Conservation (phyloP, 176 grass and related monocot species). For the Oryza brachyantha region DNA sequence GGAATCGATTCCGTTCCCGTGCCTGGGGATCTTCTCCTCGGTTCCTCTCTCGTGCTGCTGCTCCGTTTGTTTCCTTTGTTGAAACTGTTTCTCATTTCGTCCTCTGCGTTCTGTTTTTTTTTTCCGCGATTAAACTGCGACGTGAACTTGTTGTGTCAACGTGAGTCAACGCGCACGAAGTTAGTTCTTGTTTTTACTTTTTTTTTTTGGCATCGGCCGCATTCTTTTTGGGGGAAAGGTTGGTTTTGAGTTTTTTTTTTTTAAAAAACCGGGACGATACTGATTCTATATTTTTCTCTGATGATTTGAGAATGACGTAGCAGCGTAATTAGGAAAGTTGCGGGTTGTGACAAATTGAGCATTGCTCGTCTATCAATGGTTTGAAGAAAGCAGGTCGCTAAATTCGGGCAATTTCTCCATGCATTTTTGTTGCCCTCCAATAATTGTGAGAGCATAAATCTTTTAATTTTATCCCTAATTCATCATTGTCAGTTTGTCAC, state of each 20-base stretch:
- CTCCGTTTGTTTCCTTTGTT: too few species aligned
- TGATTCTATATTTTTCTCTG: too few species aligned
- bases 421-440: background rate
- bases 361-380: background rate
- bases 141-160: background rate
- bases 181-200: too few species aligned
- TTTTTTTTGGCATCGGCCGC: background rate
- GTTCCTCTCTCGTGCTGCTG: background rate
- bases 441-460: background rate
- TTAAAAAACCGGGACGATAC: too few species aligned
- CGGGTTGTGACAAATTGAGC: too few species aligned
- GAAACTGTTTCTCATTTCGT: too few species aligned
- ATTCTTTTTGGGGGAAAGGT: background rate
- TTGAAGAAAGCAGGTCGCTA: background rate
- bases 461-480: background rate
- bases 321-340: too few species aligned
- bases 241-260: too few species aligned
- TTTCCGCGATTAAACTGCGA: too few species aligned
- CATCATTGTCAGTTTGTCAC: too few species aligned
- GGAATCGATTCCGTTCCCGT: background rate
- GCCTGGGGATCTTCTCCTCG: background rate
- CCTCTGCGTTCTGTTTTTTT: background rate
- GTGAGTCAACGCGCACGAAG: background rate
- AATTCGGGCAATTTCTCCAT: background rate
- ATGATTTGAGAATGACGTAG: too few species aligned